Conservation (phyloP, 768 basidiomycete genomes). For the Psilocybe cubensis region DNA sequence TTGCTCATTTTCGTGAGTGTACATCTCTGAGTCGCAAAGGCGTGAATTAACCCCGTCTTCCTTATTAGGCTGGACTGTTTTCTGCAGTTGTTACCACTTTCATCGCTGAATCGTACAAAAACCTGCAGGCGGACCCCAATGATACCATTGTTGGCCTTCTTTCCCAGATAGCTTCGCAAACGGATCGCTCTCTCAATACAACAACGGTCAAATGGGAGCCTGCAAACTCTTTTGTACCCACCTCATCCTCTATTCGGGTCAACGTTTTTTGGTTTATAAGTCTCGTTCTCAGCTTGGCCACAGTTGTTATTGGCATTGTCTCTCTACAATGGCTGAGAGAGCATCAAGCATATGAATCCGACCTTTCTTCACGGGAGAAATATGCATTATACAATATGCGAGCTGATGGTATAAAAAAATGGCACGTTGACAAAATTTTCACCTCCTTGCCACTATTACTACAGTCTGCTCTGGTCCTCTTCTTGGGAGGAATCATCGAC, state of each 20-base stretch:
- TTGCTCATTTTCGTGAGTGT: constrained; percentile 3
- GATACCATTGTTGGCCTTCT: neutral
- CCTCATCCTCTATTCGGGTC: neutral
- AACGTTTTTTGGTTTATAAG: constrained; percentile 4
- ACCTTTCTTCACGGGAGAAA: neutral
- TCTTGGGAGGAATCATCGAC: no score
- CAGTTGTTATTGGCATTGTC: neutral
- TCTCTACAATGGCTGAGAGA: constrained; percentile 1
- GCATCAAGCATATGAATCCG: neutral
- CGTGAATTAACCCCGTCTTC: neutral
- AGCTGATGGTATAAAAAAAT: neutral
- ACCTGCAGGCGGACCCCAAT: neutral
- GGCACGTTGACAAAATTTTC: neutral
- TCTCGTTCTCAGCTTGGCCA: neutral
- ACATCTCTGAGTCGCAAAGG: neutral
- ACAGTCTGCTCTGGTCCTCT: no score
- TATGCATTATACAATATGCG: constrained; percentile 2
- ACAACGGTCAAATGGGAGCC: neutral
- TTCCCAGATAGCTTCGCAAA: neutral
- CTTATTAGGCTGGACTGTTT: neutral
- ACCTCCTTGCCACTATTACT: neutral
- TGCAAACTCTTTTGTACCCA: neutral
- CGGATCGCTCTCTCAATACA: neutral
- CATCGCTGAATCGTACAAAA: neutral
- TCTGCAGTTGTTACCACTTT: neutral